phyloP scores from a whole-genome alignment of 164 flowering plant species.

The Houttuynia cordata region DNA sequence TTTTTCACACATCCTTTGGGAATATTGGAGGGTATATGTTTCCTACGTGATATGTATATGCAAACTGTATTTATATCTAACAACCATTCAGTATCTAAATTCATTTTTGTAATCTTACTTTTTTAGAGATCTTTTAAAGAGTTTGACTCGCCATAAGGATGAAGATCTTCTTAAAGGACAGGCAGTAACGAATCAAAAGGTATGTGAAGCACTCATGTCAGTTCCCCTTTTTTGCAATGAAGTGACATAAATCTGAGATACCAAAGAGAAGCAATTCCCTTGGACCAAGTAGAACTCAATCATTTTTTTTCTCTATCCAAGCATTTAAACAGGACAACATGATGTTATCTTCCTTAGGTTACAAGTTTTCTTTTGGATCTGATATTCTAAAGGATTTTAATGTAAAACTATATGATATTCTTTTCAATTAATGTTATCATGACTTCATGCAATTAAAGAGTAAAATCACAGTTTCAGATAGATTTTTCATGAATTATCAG shows the following conservation, averaged over 20 bases:
- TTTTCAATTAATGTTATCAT: too few relatives aligned
- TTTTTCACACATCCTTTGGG: too few relatives aligned
- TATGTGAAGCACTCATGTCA: slow-evolving; percentile 7
- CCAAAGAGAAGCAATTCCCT: not conserved
- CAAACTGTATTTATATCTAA: not conserved
- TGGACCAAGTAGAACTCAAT: not conserved
- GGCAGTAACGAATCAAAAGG: slow-evolving; percentile 90
- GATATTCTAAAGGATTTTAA: not conserved
- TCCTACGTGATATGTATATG: not conserved
- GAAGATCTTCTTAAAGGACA: slow-evolving; percentile 82
- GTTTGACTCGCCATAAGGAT: slow-evolving; percentile 60
- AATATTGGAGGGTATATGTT: not conserved
- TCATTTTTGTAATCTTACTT: not conserved
- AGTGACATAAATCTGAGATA: not conserved
- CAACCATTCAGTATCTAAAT: not conserved
- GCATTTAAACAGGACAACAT: not conserved
- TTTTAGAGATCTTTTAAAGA: slow-evolving; percentile 49
- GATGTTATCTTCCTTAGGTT: not conserved
- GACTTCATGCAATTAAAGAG: not conserved
- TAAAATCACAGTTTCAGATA: not conserved
- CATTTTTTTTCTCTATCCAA: too few relatives aligned
- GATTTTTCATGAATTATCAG: too few relatives aligned
- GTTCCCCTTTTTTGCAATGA: too few relatives aligned
- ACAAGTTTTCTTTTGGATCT: not conserved
- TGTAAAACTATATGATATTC: too few relatives aligned